phyloP scores from a whole-genome alignment of 2,329 filamentous ascomycete species.

The Apiospora hydei region DNA sequence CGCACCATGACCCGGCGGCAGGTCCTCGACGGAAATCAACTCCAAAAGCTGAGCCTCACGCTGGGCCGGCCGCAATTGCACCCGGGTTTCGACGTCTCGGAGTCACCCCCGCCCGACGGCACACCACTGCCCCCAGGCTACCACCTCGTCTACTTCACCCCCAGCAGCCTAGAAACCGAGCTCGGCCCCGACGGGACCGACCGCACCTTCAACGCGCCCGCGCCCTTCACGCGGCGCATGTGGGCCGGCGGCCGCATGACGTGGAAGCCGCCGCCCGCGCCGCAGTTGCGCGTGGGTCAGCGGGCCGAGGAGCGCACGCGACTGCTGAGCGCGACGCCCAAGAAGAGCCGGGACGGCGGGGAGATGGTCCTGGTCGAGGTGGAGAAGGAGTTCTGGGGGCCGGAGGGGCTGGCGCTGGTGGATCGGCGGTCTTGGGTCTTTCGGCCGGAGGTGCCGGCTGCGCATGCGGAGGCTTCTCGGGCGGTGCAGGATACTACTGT shows the following conservation, averaged over 20 bases:
- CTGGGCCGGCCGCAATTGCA: conserved; percentile 57
- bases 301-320: conserved; percentile 62
- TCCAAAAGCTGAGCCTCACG: conserved; percentile 67
- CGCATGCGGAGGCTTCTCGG: conserved; percentile 28
- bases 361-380: conserved; percentile 72
- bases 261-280: conserved; percentile 47
- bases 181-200: conserved; percentile 69
- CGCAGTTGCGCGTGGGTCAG: conserved; percentile 60
- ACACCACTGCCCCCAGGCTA: conserved; percentile 65
- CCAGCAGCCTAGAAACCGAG: conserved; percentile 58
- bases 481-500: conserved; percentile 31
- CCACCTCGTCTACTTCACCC: conserved; percentile 71
- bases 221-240: conserved; percentile 70
- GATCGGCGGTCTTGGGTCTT: conserved; percentile 63
- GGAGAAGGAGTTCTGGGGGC: conserved; percentile 64
- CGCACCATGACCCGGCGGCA: conserved; percentile 49
- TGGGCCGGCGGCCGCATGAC: conserved; percentile 70
- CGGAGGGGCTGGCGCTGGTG: conserved; percentile 57
- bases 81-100: conserved; percentile 48
- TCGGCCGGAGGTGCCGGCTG: conserved; percentile 44
- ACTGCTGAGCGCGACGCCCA: conserved; percentile 60
- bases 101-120: conserved; percentile 46
- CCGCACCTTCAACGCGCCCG: conserved; percentile 63
- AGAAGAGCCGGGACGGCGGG: conserved; percentile 60
- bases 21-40: conserved; percentile 66